phyloP scores from a whole-genome alignment of 768 basidiomycete genomes.

The Russula sp. region DNA sequence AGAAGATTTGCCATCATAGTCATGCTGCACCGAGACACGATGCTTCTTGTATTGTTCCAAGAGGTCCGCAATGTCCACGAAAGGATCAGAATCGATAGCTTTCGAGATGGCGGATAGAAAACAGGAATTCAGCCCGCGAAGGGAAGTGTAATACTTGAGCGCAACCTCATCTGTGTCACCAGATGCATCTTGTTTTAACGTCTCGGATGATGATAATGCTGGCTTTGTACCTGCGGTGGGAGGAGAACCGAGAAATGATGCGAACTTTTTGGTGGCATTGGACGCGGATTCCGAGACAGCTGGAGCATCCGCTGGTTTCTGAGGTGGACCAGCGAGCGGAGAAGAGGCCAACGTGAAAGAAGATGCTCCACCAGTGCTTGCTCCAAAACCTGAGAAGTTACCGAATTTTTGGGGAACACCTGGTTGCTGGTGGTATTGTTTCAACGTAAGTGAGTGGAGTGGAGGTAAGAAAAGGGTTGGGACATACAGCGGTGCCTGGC shows the following conservation, averaged over 20 bases:
- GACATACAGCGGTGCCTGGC: conserved; percentile 34
- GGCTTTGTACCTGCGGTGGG: conserved; percentile 13
- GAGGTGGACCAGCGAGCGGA: conserved; percentile 30
- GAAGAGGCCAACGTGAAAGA: conserved; percentile 45
- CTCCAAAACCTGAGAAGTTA: conserved; percentile 54
- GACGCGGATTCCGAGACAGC: conserved; percentile 31
- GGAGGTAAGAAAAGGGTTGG: conserved; percentile 22
- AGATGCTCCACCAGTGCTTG: conserved; percentile 33
- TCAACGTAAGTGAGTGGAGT: conserved; percentile 22
- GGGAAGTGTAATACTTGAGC: conserved; percentile 59
- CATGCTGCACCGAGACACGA: conserved; percentile 53
- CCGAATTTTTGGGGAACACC: conserved; percentile 45
- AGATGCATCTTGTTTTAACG: conserved; percentile 23
- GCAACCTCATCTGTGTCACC: conserved; percentile 33
- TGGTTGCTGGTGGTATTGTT: conserved; percentile 9
- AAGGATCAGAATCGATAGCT: conserved; percentile 65
- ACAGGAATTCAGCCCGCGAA: conserved; percentile 74
- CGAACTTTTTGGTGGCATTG: conserved; percentile 28
- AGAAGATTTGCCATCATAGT: conserved; percentile 44
- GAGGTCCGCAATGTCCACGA: conserved; percentile 56
- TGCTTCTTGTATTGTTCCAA: conserved; percentile 58
- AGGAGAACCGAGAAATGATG: conserved; percentile 30
- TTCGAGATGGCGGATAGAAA: conserved; percentile 56
- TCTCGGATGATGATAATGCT: conserved; percentile 21
- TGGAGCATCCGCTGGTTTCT: conserved; percentile 32